Base-by-base conservation (phyloP, 1,139 yeast species). In the Geotrichum carabidarum region DNA sequence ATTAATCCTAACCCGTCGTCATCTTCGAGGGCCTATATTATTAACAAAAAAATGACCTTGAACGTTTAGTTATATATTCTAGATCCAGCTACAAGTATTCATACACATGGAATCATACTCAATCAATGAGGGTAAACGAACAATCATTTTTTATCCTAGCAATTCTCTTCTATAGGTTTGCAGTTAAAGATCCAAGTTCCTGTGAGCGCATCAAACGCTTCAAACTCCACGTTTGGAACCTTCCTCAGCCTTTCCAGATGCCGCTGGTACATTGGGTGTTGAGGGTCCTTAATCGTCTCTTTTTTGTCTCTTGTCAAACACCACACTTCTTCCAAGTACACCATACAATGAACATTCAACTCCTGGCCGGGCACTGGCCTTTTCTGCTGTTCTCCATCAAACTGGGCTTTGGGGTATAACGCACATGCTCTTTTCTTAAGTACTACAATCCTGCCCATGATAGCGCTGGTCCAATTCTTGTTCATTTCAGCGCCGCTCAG, bases 101-200 rank as follows among this genome's bases (percentile, higher is more conserved):
- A 22, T 5, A 5, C 27, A 22, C 27, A 3, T 22, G 27, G 5
- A 5, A 3, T 22, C 27, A 22, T 22, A 22, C 27, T 22, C 27
- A 22, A 22, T 22, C 27, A 22, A 22, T 22, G 27, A 22, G 27
- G 4, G 5, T n/a, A n/a, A n/a, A n/a, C n/a, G n/a, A n/a, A n/a
- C n/a, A 22, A 22, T 22, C 27, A 3, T 22, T 22, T 22, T 22
- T 22, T 22, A 3, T 22, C 27, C 5, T 22, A 22, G 27, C 27
- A 22, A 22, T 22, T 22, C 27, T 22, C 27, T 22, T 22, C 47
- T 44, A 45, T 30, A 8, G 69, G 66, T n/a, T 75, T 78, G 15
- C 81, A 79, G 27, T 75, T 75, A 68, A 91, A 91, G 0, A 80
- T 78, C 95, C 96, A 91, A 41, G 84, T 78, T 37, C 99, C 99